Base-by-base conservation (phyloP, 768 basidiomycete genomes). In the Tricholoma furcatifolium region DNA sequence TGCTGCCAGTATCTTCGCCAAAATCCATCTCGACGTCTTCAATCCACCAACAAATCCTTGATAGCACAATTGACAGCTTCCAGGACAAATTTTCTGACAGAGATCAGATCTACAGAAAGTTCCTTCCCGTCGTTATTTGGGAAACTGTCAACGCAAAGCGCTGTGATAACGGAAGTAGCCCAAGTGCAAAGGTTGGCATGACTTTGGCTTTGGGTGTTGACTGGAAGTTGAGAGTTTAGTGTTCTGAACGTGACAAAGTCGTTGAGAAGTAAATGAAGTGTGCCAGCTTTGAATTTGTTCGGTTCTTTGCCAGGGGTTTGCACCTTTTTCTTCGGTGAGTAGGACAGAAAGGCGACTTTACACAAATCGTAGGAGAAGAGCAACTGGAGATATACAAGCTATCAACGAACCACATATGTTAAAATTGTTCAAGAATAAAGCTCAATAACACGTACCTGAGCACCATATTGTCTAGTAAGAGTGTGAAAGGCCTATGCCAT, bases 351-450 rank as follows among this genome's bases (percentile, higher is more conserved):
- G 5, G 88, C 85, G 21, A 85, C 65, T 68, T 98, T 99, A 82
- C 93, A 95, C 6, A 84, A 68, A 59, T 93, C 88, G 62, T 98
- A 99, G 11, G 93, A 98, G 55, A 96, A 92, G 11, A 97, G 71
- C 9, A 98, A 74, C 70, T 99, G n/a, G n/a, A n/a, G n/a, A 65
- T 97, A 99, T 20, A 83, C 80, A 18, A 98, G 79, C 83, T 94
- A 62, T 11, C 4, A 17, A 38, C 12, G 27, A 7, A 38, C 17
- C 36, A 3, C 12, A 12, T 14, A 17, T 14, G 12, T 14, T 17
- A 38, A 12, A 38, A 11, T 5, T 14, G 4, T 4, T 11, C 14
- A 38, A 17, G 5, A 38, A 38, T 17, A 4, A 3, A 11, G 17
- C 4, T 38, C 3, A 38, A 32, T 47, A n/a, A 40, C 11, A 65